phyloP scores from a whole-genome alignment of 139 green algal genomes.

The Chlamydomonas applanata region DNA sequence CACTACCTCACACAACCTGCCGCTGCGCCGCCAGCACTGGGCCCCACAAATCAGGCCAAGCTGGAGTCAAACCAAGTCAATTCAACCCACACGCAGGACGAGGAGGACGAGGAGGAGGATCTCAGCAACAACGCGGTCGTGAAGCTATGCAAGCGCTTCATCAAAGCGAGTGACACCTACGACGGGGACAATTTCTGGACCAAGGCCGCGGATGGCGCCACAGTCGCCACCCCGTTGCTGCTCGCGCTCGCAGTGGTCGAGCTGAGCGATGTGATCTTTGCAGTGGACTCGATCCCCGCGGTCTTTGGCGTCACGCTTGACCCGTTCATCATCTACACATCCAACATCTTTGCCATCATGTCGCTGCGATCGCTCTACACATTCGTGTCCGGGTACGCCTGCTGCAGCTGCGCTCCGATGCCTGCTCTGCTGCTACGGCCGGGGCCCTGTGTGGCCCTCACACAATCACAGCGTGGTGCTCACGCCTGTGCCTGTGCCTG shows the following conservation, averaged over 20 bases:
- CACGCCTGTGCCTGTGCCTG: too few species aligned
- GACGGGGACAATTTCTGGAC: slow-evolving; percentile 83
- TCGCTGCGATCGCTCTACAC: slow-evolving; percentile 76
- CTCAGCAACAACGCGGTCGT: slow-evolving; percentile 77
- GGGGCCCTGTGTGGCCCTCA: too few species aligned
- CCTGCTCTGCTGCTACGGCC: too few species aligned
- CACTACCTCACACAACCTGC: too few species aligned
- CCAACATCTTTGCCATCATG: slow-evolving; percentile 93
- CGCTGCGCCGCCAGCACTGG: too few species aligned
- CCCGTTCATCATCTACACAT: slow-evolving; percentile 97
- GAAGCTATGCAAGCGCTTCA: slow-evolving; percentile 62
- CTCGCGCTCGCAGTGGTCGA: slow-evolving; percentile 91
- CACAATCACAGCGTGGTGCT: too few species aligned
- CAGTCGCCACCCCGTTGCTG: slow-evolving; percentile 85
- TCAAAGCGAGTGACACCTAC: slow-evolving; percentile 76
- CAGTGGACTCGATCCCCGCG: slow-evolving; percentile 67
- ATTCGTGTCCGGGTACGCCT: slow-evolving; percentile 42
- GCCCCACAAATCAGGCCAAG: too few species aligned
- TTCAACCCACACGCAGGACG: too few species aligned
- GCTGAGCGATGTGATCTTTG: slow-evolving; percentile 94
- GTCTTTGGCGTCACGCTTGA: slow-evolving; percentile 94
- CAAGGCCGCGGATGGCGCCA: neutral
- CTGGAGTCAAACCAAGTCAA: too few species aligned
- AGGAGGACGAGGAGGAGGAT: slow-evolving; percentile 70
- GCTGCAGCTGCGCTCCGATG: too few species aligned